These are phyloP conservation scores for Backusella westeae DNA, from an alignment of 192 early-diverging fungal genomes.

Conservation along the genomic window DNA sequence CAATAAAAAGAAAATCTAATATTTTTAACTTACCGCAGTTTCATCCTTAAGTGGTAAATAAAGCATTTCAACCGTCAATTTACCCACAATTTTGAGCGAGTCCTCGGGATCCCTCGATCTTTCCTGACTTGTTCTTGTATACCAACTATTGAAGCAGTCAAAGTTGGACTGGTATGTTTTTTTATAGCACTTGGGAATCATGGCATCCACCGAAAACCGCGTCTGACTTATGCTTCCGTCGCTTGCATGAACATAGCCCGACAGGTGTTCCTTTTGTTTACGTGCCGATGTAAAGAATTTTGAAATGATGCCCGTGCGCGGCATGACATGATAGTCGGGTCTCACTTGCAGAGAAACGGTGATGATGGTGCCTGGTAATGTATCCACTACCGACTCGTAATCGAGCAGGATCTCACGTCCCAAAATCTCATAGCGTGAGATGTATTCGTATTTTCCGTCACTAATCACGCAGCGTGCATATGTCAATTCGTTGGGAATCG, in stretches of 20 bases:
- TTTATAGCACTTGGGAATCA: conserved; percentile 16
- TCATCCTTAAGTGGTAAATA: conserved; percentile 24
- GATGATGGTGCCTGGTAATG: conserved; percentile 12
- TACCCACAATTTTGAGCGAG: conserved; percentile 21
- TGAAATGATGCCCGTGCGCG: conserved; percentile 9
- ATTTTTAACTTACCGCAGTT: conserved; percentile 7
- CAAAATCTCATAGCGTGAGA: conserved; percentile 16
- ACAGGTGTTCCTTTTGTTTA: conserved; percentile 19
- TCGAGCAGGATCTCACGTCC: conserved; percentile 20
- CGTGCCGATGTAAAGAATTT: conserved; percentile 19
- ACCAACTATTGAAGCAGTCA: conserved; percentile 30
- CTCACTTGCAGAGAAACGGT: conserved; percentile 20
- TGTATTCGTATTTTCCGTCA: conserved; percentile 27
- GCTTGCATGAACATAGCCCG: conserved; percentile 19
- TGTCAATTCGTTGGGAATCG: conserved; percentile 22
- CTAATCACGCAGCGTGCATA: conserved; percentile 28
- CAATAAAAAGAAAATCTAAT: not conserved
- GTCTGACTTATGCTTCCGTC: conserved; percentile 30
- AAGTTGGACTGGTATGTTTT: conserved; percentile 23
- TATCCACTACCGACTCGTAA: conserved; percentile 17
- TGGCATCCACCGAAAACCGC: conserved; percentile 16
- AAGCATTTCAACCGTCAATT: conserved; percentile 25
- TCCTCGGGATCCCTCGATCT: conserved; percentile 15
- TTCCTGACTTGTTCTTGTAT: conserved; percentile 9
- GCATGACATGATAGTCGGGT: conserved; percentile 26